Evolutionary conservation across 75 land plant species (phyloP).

Genomic region (Picea sitchensis): DNA sequence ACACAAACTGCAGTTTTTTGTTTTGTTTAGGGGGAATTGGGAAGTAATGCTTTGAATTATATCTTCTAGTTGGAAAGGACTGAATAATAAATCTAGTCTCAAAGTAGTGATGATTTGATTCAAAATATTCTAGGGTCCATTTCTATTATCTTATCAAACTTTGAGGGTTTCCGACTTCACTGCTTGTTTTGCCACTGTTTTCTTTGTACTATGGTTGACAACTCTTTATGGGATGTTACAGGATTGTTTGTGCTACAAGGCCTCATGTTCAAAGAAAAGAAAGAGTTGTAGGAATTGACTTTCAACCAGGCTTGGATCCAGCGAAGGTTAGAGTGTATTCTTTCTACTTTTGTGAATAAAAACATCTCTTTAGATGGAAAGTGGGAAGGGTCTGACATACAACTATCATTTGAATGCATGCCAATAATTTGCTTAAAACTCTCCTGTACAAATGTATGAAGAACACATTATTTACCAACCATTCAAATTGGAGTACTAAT

Average conservation of each 20-base stretch:
- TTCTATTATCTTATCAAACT: not conserved
- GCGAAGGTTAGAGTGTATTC: conserved; percentile 50
- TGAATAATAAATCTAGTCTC: not conserved
- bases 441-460: not conserved
- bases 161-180: not conserved
- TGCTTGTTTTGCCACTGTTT: not conserved
- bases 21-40: too few relatives aligned
- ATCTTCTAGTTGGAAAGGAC: not conserved
- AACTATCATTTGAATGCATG: not conserved
- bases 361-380: not conserved
- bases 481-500: not conserved
- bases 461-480: not conserved
- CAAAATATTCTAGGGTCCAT: not conserved
- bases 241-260: conserved; percentile 50
- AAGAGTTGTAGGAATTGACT: conserved; percentile 77
- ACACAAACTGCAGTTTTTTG: too few relatives aligned
- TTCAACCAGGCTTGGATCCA: conserved; percentile 80
- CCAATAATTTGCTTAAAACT: not conserved
- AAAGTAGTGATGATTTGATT: not conserved
- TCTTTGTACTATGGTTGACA: not conserved
- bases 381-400: not conserved
- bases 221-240: conserved; percentile 18
- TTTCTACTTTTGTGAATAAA: not conserved
- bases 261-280: conserved; percentile 58
- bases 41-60: not conserved